Conservation (phyloP, 228 moss, liverwort and hornwort genomes). For the Sphagnum magellanicum region DNA sequence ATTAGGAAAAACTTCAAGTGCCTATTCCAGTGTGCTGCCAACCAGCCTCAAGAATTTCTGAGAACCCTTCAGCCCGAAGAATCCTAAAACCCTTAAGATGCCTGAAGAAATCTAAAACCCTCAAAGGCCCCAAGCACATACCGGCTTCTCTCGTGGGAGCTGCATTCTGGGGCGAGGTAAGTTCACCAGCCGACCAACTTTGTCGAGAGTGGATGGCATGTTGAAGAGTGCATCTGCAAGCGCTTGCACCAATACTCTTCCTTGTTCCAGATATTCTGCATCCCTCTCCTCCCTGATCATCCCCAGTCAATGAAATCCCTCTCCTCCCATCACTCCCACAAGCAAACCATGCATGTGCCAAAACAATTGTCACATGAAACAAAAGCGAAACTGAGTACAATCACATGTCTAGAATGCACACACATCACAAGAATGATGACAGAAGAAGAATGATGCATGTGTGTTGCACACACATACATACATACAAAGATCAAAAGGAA, state of each 20-base stretch:
- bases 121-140: slow-evolving; percentile 10
- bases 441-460: neutral
- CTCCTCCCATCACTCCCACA: neutral
- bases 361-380: neutral
- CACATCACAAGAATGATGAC: neutral
- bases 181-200: slow-evolving; percentile 59
- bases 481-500: neutral
- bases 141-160: slow-evolving; percentile 70
- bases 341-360: neutral
- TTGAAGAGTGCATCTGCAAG: slow-evolving; percentile 58
- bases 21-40: neutral
- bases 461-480: too few relatives aligned
- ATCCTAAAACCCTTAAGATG: neutral
- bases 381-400: neutral
- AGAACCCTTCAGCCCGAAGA: neutral
- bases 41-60: neutral
- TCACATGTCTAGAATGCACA: neutral
- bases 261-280: slow-evolving; percentile 46
- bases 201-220: slow-evolving; percentile 62
- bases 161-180: slow-evolving; percentile 50
- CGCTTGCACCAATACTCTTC: slow-evolving; percentile 53
- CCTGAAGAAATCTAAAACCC: neutral
- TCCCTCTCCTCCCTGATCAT: slow-evolving; percentile 16
- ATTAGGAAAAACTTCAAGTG: neutral
- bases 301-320: neutral